Conservation (phyloP, 169 alveolate species). For the Plasmodium fragile region DNA sequence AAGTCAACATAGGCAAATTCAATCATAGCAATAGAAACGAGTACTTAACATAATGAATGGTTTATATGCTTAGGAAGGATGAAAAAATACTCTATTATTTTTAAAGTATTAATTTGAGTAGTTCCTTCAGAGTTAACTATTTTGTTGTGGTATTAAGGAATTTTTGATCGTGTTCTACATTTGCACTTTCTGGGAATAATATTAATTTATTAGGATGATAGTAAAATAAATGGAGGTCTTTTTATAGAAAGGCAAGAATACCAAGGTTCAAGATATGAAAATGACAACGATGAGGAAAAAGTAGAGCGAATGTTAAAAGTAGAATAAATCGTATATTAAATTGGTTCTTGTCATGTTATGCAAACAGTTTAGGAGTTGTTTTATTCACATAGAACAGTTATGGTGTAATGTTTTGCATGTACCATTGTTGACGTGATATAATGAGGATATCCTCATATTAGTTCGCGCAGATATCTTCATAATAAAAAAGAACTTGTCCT, state of each 20-base stretch:
- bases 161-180: not conserved
- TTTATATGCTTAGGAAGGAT: not conserved
- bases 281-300: not conserved
- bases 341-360: not conserved
- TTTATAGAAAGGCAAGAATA: not conserved
- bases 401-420: not conserved
- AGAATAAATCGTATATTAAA: not conserved
- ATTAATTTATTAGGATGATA: not conserved
- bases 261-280: not conserved
- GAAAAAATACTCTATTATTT: not conserved
- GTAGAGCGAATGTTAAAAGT: not conserved
- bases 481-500: not conserved
- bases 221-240: not conserved
- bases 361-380: not conserved
- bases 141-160: not conserved
- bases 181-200: not conserved
- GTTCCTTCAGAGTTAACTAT: not conserved
- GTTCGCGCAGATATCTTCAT: not conserved
- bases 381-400: not conserved
- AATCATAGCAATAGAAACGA: not conserved
- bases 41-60: not conserved
- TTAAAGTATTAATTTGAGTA: not conserved
- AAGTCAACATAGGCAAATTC: not conserved
- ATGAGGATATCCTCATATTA: not conserved
- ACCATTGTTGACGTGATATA: not conserved